Conservation (phyloP, 345 rosid species). For the Psidium guajava region DNA sequence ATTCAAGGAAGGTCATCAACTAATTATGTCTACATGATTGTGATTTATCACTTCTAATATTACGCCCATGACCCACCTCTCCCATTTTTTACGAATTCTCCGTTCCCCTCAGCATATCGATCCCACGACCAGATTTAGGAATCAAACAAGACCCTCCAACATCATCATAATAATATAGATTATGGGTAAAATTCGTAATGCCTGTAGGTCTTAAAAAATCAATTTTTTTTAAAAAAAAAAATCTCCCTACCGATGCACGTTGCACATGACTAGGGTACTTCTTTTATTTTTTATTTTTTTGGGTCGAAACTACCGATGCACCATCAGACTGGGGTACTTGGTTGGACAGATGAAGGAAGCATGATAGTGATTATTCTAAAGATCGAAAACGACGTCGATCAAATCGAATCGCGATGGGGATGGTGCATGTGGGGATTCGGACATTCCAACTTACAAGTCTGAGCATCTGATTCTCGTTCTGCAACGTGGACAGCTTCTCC, state of each 20-base stretch:
- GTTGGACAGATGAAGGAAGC: background rate
- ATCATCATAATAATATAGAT: background rate
- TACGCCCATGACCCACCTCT: background rate
- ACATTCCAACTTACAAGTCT: conserved; percentile 49
- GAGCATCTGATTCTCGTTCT: conserved; percentile 98
- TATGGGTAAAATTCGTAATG: background rate
- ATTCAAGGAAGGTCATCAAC: background rate
- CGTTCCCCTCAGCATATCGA: background rate
- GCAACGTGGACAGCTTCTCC: conserved; percentile 82
- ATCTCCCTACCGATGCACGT: background rate
- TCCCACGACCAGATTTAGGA: background rate
- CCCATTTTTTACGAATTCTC: background rate
- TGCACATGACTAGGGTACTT: background rate
- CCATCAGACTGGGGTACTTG: too few relatives aligned
- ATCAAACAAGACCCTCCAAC: background rate
- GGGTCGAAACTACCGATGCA: too few relatives aligned
- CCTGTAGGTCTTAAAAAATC: background rate
- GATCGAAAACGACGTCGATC: background rate
- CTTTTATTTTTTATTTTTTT: too few relatives aligned
- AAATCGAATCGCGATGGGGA: background rate
- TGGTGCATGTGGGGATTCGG: background rate
- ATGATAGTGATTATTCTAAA: background rate
- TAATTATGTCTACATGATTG: background rate
- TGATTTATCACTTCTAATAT: background rate
- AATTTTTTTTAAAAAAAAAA: too few relatives aligned